phyloP scores from a whole-genome alignment of 2,329 filamentous ascomycete species.

The Chrysosporium queenslandicum region DNA sequence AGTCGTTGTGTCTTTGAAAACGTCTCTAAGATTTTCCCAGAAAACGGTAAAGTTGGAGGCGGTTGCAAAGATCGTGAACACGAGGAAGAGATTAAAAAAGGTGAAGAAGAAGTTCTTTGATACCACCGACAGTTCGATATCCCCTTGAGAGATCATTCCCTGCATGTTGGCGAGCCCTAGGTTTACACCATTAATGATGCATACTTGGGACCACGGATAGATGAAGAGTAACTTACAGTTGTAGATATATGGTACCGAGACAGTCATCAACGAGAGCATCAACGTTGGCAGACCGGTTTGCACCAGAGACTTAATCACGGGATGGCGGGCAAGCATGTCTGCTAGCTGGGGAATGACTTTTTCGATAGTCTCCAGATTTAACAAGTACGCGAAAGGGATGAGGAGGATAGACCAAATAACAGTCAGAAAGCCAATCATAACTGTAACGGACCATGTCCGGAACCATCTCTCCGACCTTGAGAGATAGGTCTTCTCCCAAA shows the following conservation, averaged over 20 bases:
- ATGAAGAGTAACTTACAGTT: constrained; percentile 51
- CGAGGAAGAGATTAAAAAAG: constrained; percentile 96
- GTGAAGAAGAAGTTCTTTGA: constrained; percentile 99
- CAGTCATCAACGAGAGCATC: constrained; percentile 74
- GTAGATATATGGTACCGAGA: constrained; percentile 87
- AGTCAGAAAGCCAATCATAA: constrained; percentile 71
- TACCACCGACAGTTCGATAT: constrained; percentile 87
- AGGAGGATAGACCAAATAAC: constrained; percentile 82
- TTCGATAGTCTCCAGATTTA: constrained; percentile 72
- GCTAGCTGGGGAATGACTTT: constrained; percentile 62
- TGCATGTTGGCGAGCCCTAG: constrained; percentile 72
- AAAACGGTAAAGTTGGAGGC: constrained; percentile 63
- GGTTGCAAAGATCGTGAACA: constrained; percentile 82
- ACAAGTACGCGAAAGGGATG: constrained; percentile 63
- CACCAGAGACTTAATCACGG: constrained; percentile 63
- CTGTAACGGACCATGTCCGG: constrained; percentile 72
- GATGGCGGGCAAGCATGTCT: constrained; percentile 55
- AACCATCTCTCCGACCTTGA: constrained; percentile 62
- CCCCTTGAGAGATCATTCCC: constrained; percentile 89
- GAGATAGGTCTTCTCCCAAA: constrained; percentile 89
- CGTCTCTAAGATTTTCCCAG: constrained; percentile 55
- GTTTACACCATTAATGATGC: neutral
- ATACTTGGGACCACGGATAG: no score
- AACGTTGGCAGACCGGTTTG: constrained; percentile 81
- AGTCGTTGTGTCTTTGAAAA: constrained; percentile 66